Conservation (phyloP, 768 basidiomycete genomes). For the Russula earlei region DNA sequence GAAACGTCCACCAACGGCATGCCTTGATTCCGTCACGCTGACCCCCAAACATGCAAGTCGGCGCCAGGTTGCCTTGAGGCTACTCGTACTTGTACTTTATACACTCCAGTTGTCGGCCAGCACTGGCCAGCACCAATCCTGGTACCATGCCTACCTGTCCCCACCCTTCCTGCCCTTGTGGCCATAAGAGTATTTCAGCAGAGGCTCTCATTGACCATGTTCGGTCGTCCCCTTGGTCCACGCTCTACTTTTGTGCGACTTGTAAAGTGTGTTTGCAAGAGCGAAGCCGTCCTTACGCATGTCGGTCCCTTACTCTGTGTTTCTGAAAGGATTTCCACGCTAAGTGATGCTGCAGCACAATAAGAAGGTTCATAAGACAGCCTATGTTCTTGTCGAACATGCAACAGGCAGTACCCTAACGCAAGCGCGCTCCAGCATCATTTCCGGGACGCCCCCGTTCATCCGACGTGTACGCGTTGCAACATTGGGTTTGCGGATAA, state of each 20-base stretch:
- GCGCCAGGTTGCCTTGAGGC: slow-evolving; percentile 14
- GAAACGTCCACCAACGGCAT: background rate
- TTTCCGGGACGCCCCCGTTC: no score
- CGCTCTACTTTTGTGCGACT: slow-evolving; percentile 11
- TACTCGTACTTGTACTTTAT: background rate
- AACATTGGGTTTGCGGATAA: no score
- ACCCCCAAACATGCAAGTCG: background rate
- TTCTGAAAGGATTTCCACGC: background rate
- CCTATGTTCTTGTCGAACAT: no score
- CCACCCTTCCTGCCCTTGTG: slow-evolving; percentile 16
- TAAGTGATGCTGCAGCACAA: slow-evolving; percentile 10
- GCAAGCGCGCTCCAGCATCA: no score
- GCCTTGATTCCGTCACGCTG: background rate
- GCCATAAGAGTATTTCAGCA: slow-evolving; percentile 4
- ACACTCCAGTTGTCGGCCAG: background rate
- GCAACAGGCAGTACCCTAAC: no score
- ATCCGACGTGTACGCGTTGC: no score
- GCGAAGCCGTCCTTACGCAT: slow-evolving; percentile 8
- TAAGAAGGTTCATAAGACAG: slow-evolving; percentile 12
- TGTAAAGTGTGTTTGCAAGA: slow-evolving; percentile 18
- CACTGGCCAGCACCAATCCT: background rate
- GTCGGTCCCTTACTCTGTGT: background rate
- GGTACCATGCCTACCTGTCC: slow-evolving; percentile 16
- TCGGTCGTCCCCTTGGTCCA: slow-evolving; percentile 13
- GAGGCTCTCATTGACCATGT: slow-evolving; percentile 14